These are phyloP conservation scores for Hypoxylon lenormandii DNA, from an alignment of 495 filamentous ascomycete genomes.

Conservation along the genomic window DNA sequence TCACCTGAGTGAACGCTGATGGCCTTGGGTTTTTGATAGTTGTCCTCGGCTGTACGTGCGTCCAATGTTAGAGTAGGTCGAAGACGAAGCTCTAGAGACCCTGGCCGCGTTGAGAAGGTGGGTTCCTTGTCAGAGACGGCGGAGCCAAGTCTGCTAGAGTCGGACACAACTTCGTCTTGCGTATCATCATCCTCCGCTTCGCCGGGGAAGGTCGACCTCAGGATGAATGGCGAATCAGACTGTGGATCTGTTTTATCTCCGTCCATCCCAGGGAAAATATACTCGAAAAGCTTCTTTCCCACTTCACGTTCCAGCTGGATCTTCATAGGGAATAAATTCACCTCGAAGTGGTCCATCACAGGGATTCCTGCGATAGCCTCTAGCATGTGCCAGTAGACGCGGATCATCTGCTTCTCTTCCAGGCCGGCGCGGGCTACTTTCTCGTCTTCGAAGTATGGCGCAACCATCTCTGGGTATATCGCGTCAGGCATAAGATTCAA, in stretches of 20 bases:
- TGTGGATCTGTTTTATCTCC: conserved; percentile 60
- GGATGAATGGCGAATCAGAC: conserved; percentile 81
- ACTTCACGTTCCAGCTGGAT: conserved; percentile 94
- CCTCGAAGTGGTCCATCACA: conserved; percentile 96
- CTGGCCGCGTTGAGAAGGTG: conserved; percentile 66
- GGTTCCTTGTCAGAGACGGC: conserved; percentile 53
- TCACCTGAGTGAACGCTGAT: conserved; percentile 63
- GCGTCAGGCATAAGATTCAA: conserved; percentile 89
- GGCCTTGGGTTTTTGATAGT: conserved; percentile 62
- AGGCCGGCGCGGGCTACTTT: conserved; percentile 65
- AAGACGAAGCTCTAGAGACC: conserved; percentile 80
- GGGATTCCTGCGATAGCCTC: conserved; percentile 98
- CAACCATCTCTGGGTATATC: conserved; percentile 94
- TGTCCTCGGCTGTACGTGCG: conserved; percentile 54
- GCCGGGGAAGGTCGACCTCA: conserved; percentile 78
- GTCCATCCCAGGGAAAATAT: conserved; percentile 86
- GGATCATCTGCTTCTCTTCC: conserved; percentile 76
- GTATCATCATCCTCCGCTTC: conserved; percentile 73
- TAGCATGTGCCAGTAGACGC: conserved; percentile 95
- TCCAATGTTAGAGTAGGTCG: conserved; percentile 79
- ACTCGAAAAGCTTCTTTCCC: conserved; percentile 94
- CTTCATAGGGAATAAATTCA: conserved; percentile 90
- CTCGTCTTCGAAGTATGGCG: conserved; percentile 79
- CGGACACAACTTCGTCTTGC: conserved; percentile 56
- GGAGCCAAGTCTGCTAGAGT: conserved; percentile 49